These are phyloP conservation scores for Mollisia scopiformis DNA, from an alignment of 2,329 filamentous ascomycete genomes.

Conservation along the genomic window DNA sequence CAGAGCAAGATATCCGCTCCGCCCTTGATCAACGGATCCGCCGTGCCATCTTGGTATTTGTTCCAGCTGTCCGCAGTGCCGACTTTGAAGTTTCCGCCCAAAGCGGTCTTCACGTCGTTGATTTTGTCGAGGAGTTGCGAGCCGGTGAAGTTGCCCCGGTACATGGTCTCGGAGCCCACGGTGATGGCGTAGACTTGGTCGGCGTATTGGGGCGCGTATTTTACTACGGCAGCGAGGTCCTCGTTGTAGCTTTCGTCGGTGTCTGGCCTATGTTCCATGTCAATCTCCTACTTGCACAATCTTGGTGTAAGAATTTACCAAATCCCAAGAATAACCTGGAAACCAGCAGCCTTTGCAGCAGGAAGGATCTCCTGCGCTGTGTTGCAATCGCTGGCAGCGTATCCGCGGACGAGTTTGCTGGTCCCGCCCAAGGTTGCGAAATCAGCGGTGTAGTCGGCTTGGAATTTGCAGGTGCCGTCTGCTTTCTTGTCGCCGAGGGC, in stretches of 20 bases:
- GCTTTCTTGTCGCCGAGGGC: constrained; percentile 66
- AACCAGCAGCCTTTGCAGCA: constrained; percentile 64
- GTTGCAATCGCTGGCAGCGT: constrained; percentile 69
- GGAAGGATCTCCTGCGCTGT: constrained; percentile 64
- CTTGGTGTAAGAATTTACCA: constrained; percentile 52
- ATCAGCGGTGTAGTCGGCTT: constrained; percentile 65
- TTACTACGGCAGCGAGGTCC: constrained; percentile 61
- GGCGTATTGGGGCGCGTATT: constrained; percentile 51
- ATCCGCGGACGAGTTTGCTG: constrained; percentile 64
- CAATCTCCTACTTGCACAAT: constrained; percentile 1
- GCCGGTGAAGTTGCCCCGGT: constrained; percentile 69
- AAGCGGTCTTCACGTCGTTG: constrained; percentile 57
- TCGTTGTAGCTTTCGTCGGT: constrained; percentile 61
- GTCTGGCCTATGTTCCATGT: constrained; percentile 54
- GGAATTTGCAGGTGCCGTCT: constrained; percentile 64
- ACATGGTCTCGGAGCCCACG: constrained; percentile 71
- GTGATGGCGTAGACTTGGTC: constrained; percentile 69
- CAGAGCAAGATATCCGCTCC: constrained; percentile 60
- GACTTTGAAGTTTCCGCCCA: constrained; percentile 57
- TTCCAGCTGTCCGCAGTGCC: constrained; percentile 77
- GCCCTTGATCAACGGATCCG: constrained; percentile 61
- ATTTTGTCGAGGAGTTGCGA: constrained; percentile 63
- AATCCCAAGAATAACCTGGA: constrained; percentile 71
- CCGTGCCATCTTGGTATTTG: constrained; percentile 70
- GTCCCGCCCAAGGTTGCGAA: constrained; percentile 60